phyloP scores from a whole-genome alignment of 805 yeast genomes.

The Ogataea sp. region DNA sequence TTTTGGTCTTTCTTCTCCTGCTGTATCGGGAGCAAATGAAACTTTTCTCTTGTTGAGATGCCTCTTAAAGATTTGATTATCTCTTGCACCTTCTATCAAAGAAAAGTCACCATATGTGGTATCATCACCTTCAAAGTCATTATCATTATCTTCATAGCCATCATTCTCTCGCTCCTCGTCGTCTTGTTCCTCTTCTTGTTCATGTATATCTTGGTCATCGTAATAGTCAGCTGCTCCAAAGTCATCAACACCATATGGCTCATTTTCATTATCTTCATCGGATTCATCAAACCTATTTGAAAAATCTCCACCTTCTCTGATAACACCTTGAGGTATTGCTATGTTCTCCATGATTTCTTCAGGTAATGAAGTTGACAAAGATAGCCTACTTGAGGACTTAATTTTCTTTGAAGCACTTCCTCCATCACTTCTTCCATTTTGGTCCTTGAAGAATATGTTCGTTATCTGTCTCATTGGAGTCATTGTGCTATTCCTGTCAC shows the following conservation, averaged over 20 bases:
- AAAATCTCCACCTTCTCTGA: slow-evolving; percentile 21
- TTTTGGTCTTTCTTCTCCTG: not conserved
- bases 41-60: not conserved
- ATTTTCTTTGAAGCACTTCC: slow-evolving; percentile 13
- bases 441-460: not conserved
- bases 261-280: slow-evolving; percentile 2
- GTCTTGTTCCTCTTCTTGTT: slow-evolving; percentile 6
- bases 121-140: slow-evolving; percentile 8
- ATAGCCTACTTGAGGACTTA: slow-evolving; percentile 16
- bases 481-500: not conserved
- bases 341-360: slow-evolving; percentile 19
- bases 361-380: slow-evolving; percentile 16
- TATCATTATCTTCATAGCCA: not conserved
- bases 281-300: slow-evolving; percentile 8
- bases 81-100: not conserved
- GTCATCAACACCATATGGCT: not conserved
- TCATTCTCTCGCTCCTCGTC: slow-evolving; percentile 4
- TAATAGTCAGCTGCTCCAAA: not conserved
- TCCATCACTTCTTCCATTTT: not conserved
- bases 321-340: slow-evolving; percentile 27
- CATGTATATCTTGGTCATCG: slow-evolving; percentile 5
- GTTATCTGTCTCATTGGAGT: not conserved
- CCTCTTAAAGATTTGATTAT: not conserved
- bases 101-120: slow-evolving; percentile 4
- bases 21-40: not conserved